Conservation (phyloP, 1,139 yeast species). For the Yamadazyma membranifaciens region DNA sequence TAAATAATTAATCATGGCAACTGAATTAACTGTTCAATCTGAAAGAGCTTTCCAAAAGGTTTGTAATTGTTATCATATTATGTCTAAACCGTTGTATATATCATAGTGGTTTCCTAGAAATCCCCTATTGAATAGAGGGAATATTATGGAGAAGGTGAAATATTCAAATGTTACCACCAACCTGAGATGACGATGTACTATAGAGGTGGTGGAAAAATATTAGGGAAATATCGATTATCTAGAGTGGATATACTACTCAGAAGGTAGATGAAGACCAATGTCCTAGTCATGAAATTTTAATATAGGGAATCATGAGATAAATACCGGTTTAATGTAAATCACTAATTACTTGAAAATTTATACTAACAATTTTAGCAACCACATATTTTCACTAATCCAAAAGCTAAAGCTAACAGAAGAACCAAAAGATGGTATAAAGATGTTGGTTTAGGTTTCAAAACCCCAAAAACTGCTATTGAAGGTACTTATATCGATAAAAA, state of each 20-base stretch:
- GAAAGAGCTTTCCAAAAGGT: slow-evolving; percentile 99
- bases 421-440: slow-evolving; percentile 99
- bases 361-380: slow-evolving; percentile 69
- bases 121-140: not conserved
- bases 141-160: not conserved
- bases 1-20: slow-evolving; percentile 68
- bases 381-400: slow-evolving; percentile 99
- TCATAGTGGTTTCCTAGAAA: too few relatives aligned
- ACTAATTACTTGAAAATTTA: not conserved
- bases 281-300: too few relatives aligned
- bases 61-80: slow-evolving; percentile 34
- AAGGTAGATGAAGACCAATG: too few relatives aligned
- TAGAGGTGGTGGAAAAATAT: too few relatives aligned
- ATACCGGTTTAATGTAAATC: not conserved
- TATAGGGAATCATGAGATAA: too few relatives aligned
- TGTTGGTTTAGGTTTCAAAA: slow-evolving; percentile 99
- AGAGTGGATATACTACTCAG: too few relatives aligned
- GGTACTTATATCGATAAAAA: slow-evolving; percentile 99
- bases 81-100: too few relatives aligned
- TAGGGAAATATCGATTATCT: too few relatives aligned
- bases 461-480: slow-evolving; percentile 98
- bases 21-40: slow-evolving; percentile 99
- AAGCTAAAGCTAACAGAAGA: slow-evolving; percentile 97
- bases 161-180: not conserved
- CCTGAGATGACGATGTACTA: too few relatives aligned